A percentile compares a stretch with the other conserved stretches of the same genome.
These are phyloP conservation scores for Fusarium sp. DNA, from an alignment of 2,329 filamentous ascomycete genomes.

Conservation along the genomic window DNA sequence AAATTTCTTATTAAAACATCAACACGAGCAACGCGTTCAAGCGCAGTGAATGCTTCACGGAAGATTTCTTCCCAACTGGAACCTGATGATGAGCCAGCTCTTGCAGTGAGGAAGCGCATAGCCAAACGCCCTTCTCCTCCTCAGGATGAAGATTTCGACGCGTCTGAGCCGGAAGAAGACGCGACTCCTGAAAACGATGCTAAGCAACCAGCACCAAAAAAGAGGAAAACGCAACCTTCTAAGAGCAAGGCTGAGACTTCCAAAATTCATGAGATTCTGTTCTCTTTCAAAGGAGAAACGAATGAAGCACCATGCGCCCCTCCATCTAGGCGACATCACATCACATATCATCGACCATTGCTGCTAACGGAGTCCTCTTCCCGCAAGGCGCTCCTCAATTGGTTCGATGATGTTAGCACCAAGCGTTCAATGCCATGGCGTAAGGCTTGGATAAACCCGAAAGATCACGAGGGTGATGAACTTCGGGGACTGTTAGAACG, in stretches of 20 bases:
- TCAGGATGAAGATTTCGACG: slow-evolving; percentile 37
- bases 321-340: slow-evolving; percentile 48
- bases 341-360: slow-evolving; percentile 62
- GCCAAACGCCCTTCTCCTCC: slow-evolving; percentile 28
- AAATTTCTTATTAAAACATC: slow-evolving; percentile 20
- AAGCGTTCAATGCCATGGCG: slow-evolving; percentile 69
- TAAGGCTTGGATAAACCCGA: slow-evolving; percentile 65
- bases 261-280: slow-evolving; percentile 33
- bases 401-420: slow-evolving; percentile 62
- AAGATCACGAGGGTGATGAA: slow-evolving; percentile 42
- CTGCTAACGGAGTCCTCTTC: slow-evolving; percentile 55
- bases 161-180: slow-evolving; percentile 40
- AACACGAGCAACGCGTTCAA: slow-evolving; percentile 36
- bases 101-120: neutral
- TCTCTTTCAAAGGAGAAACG: slow-evolving; percentile 13
- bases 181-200: slow-evolving; percentile 31
- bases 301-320: slow-evolving; percentile 22
- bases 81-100: slow-evolving; percentile 15
- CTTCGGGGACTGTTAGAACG: slow-evolving; percentile 59
- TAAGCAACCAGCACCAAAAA: slow-evolving; percentile 37
- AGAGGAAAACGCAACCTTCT: slow-evolving; percentile 36
- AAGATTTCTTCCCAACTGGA: slow-evolving; percentile 37
- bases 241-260: slow-evolving; percentile 20
- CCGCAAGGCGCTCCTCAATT: slow-evolving; percentile 56
- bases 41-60: slow-evolving; percentile 34